These are phyloP conservation scores for Cytospora piceicola DNA, from an alignment of 2,329 filamentous ascomycete genomes.

Conservation along the genomic window DNA sequence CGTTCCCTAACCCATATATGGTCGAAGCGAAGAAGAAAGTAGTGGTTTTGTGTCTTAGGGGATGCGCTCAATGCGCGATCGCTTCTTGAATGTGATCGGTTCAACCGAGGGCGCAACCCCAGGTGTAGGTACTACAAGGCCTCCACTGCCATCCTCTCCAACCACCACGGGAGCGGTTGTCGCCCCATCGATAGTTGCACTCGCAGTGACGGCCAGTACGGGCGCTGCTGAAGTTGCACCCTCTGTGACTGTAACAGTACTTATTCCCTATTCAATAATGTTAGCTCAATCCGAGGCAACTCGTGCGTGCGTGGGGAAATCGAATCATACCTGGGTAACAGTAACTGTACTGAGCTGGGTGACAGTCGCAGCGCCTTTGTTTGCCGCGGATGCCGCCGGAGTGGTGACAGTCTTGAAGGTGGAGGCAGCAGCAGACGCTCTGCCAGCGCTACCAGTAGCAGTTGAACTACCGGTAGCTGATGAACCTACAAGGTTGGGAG, in stretches of 20 bases:
- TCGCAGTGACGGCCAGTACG: neutral
- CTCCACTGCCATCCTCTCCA: constrained; percentile 19
- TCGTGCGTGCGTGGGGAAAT: neutral
- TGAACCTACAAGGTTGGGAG: constrained; percentile 14
- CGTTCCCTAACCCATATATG: neutral
- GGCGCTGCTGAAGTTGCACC: neutral
- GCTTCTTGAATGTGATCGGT: constrained; percentile 26
- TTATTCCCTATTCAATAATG: constrained; percentile 9
- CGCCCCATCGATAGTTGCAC: neutral
- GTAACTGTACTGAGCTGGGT: constrained; percentile 27
- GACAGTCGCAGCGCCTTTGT: constrained; percentile 13
- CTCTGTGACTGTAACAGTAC: constrained; percentile 19
- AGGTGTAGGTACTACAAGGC: constrained; percentile 11
- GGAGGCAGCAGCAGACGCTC: constrained; percentile 21
- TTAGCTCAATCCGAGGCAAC: neutral
- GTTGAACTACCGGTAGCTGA: neutral
- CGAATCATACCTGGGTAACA: constrained; percentile 24
- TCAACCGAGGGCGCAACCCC: constrained; percentile 27
- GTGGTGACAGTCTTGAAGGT: constrained; percentile 28
- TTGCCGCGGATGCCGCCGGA: constrained; percentile 1
- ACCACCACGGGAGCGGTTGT: constrained; percentile 6
- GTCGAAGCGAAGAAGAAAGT: neutral
- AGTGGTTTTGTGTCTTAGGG: neutral
- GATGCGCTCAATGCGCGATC: constrained; percentile 27
- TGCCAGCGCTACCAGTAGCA: neutral